Conservation (phyloP, 2,329 filamentous ascomycete genomes). For the Bipolaris zeicola region DNA sequence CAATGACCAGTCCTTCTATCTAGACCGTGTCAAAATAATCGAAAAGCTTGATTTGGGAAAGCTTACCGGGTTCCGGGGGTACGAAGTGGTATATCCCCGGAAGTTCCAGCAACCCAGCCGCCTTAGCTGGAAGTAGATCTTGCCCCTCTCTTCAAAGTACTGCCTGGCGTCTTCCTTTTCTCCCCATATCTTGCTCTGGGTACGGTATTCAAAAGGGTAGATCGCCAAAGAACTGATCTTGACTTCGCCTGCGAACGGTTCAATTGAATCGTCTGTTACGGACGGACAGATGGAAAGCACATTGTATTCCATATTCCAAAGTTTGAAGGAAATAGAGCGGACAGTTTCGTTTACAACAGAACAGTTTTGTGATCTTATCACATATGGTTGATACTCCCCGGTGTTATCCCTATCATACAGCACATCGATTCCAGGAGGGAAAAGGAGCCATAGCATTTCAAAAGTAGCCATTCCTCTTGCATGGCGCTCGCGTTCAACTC, state of each 20-base stretch:
- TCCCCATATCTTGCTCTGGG: neutral
- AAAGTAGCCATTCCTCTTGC: neutral
- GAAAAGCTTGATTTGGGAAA: neutral
- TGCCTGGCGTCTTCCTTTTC: neutral
- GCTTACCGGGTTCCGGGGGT: neutral
- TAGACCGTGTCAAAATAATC: neutral
- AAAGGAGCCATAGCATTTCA: slow-evolving; percentile 1
- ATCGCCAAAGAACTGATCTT: neutral
- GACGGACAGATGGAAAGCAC: neutral
- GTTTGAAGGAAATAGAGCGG: neutral
- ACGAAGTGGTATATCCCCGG: neutral
- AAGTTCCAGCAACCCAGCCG: neutral
- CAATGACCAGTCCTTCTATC: neutral
- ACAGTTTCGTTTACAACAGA: neutral
- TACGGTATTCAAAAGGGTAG: neutral
- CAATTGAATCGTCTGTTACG: neutral
- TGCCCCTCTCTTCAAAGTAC: neutral
- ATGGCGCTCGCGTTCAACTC: neutral
- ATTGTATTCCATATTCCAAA: neutral
- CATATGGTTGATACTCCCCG: neutral
- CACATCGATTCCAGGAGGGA: neutral
- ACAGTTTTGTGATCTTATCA: neutral
- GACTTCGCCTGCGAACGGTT: neutral
- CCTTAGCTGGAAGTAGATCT: neutral
- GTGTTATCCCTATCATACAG: neutral